Evolutionary conservation across 768 basidiomycete genomes (phyloP), one percentile per base, ranked within the genome.

Genomic region (Saitozyma podzolica): DNA sequence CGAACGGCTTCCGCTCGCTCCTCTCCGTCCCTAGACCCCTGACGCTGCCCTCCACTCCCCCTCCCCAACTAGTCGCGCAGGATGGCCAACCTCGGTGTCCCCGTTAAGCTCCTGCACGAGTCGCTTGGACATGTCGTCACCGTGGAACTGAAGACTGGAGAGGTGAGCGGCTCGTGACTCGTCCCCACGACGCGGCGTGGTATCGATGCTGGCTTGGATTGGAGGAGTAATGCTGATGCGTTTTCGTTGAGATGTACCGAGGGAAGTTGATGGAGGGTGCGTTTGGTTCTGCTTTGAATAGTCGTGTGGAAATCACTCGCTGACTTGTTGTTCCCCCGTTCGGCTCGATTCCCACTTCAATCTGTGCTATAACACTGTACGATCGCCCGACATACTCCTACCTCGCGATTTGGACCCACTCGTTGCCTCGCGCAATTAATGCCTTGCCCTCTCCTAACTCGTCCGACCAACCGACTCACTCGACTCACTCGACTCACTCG

Each of bases 71-170:
- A 29, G 29, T 29, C 29, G 29, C 29, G 29, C 58, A 74, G 62
- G 58, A 78, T 79, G 77, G 72, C 74, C 43, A 76, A 77, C 56
- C 61, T 96, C 64, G 94, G 94, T 78, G 90, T 97, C 61, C 95
- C 95, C 64, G 90, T 96, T 67, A 98, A 98, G 80, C 86, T 99
- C 54, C 84, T 98, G 50, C 95, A 98, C 76, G 96, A 98, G 83
- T 90, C 91, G 59, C 83, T 98, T 39, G 96, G 96, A 19, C 96
- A 99, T 75, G 83, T 97, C 59, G 89, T 99, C 67, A 97, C 95
- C 6, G 92, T 94, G n/a, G 96, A 99, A 80, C 86, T 97, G 60
- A 98, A 98, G 81, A 96, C 93, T 1, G 95, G 94, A 9, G 94
- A 97, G 78, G 85, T 77, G 61, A 63, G 78, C 66, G 40, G 39